Base-by-base conservation (phyloP, 768 basidiomycete genomes). In the Boletus reticulatus region DNA sequence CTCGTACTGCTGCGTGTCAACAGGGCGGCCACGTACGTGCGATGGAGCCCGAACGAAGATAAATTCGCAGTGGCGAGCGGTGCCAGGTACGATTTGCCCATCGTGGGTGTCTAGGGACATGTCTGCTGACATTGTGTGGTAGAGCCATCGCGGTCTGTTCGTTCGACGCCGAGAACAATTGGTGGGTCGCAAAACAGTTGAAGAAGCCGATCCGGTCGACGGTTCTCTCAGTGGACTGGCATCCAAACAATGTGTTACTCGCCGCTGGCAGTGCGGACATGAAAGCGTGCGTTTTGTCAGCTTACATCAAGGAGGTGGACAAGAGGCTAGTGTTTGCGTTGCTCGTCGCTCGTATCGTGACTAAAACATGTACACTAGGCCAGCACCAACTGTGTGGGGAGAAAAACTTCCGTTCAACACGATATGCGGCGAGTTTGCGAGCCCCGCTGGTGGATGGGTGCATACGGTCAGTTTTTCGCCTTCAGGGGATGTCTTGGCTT, bases 31-130 rank as follows among this genome's bases (percentile, higher is more conserved):
- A 99, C 97, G 1, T 84, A 84, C 66, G 97, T 98, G 48, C 81
- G 88, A 62, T 99, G 97, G 97, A 94, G 92, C 71, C 97, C 97
- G 2, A 86, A 88, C 62, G 97, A 98, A 72, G 92, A 98, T 74
- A 99, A 99, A 73, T 99, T 99, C 67, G 97, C 97, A 7, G 97
- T 99, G 16, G 95, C 94, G 4, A 94, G 91, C 62, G 97, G 97
- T 57, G 97, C 96, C 16, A 83, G 94, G 93, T 93, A 63, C 19
- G 43, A 50, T 46, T 7, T 2, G 10, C 16, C 6, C 6, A 48
- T 29, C 22, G 43, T 52, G 47, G 11, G 44, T 45, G 41, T 24
- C 6, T 17, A 14, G 6, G 36, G 8, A 13, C 6, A 3, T 20
- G 19, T 43, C 13, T 19, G 37, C 55, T 55, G 48, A 52, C 44